Evolutionary conservation across 2,329 filamentous ascomycete species (phyloP).

Genomic region (Diplodia scrobiculata): DNA sequence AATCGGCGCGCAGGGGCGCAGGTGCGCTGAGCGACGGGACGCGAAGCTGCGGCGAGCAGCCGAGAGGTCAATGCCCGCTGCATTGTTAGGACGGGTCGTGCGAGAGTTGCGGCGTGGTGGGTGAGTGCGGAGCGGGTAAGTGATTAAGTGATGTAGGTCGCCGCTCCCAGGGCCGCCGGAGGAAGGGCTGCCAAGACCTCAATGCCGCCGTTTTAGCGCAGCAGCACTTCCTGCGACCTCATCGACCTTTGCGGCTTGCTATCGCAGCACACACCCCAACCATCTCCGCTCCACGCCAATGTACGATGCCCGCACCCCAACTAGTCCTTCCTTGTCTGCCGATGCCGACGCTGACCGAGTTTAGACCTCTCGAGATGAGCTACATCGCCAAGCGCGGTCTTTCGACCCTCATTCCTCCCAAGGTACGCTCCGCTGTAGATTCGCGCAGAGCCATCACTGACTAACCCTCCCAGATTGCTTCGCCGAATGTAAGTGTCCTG

Average conservation of each 20-base stretch:
- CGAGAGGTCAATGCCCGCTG: conserved; percentile 43
- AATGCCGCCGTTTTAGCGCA: conserved; percentile 23
- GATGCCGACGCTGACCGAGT: conserved; percentile 39
- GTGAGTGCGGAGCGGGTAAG: background rate
- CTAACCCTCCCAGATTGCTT: conserved; percentile 65
- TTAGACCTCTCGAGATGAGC: conserved; percentile 72
- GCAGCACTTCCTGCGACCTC: conserved; percentile 28
- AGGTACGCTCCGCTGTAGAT: conserved; percentile 63
- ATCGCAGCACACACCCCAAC: conserved; percentile 25
- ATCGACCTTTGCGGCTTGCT: conserved; percentile 26
- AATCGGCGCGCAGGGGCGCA: conserved; percentile 38
- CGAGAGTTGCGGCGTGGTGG: conserved; percentile 13
- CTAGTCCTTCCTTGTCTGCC: background rate
- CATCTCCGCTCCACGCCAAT: conserved; percentile 29
- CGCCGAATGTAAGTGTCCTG: conserved; percentile 69
- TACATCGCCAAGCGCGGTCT: conserved; percentile 87
- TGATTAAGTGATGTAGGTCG: conserved; percentile 24
- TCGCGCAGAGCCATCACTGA: conserved; percentile 42
- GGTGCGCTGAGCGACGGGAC: conserved; percentile 36
- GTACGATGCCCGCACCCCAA: conserved; percentile 21
- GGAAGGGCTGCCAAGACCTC: conserved; percentile 15
- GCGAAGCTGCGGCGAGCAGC: conserved; percentile 42
- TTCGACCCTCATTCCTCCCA: conserved; percentile 98
- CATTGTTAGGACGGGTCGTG: conserved; percentile 12
- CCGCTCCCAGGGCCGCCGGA: conserved; percentile 6